Conservation (phyloP, 163 green algal genomes). For the Chlamydomonas reinhardtii region DNA sequence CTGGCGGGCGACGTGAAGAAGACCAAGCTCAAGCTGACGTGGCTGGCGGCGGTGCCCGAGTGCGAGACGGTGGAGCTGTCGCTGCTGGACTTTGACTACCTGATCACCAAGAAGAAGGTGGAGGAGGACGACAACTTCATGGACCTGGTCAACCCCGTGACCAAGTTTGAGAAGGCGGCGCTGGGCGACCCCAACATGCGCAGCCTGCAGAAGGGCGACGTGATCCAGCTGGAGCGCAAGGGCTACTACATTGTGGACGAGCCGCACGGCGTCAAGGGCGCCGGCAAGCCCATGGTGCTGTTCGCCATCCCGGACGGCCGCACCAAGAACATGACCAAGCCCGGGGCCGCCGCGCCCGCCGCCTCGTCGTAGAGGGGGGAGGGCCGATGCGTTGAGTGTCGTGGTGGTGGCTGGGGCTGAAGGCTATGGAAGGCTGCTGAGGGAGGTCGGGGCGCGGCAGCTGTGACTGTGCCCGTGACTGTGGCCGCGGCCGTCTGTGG, state of each 20-base stretch:
- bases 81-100: constrained; percentile 85
- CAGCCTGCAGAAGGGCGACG: constrained; percentile 89
- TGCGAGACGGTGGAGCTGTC: constrained; percentile 77
- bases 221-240: constrained; percentile 98
- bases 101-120: constrained; percentile 90
- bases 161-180: constrained; percentile 70
- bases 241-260: constrained; percentile 97
- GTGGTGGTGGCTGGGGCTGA: too few relatives aligned
- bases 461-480: too few relatives aligned
- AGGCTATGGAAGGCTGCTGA: too few relatives aligned
- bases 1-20: constrained; percentile 94
- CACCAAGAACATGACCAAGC: constrained; percentile 27
- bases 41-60: constrained; percentile 75
- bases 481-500: too few relatives aligned
- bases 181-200: constrained; percentile 95
- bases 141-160: constrained; percentile 79
- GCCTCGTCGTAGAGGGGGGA: too few relatives aligned
- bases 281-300: constrained; percentile 84
- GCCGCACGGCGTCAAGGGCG: constrained; percentile 54
- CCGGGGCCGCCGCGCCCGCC: background rate
- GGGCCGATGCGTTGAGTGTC: too few relatives aligned
- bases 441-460: too few relatives aligned
- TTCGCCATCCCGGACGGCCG: constrained; percentile 95
- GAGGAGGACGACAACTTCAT: constrained; percentile 96
- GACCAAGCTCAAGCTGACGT: constrained; percentile 98